phyloP scores from a whole-genome alignment of 441 rosid genomes.

The Arabidopsis lyrata region DNA sequence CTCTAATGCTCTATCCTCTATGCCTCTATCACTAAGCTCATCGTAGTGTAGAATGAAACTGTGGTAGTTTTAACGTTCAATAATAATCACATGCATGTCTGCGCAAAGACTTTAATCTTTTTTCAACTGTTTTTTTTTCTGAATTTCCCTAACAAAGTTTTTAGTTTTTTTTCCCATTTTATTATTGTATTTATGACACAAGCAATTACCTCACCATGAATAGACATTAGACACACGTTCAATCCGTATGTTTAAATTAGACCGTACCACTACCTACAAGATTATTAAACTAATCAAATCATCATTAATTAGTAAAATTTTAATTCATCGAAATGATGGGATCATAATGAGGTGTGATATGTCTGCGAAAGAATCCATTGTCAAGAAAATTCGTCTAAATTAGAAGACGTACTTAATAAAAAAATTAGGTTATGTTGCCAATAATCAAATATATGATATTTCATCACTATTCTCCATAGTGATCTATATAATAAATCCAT shows the following conservation, averaged over 20 bases:
- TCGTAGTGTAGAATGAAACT: background rate
- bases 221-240: slow-evolving; percentile 4
- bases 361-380: background rate
- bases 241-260: background rate
- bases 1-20: background rate
- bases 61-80: background rate
- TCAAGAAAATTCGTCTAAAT: no score
- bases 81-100: background rate
- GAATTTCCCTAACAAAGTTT: background rate
- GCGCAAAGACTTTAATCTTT: background rate
- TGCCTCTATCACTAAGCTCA: background rate
- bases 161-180: background rate
- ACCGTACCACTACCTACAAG: background rate
- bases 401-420: no score
- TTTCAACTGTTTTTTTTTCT: background rate
- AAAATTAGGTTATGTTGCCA: no score
- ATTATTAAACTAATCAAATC: background rate
- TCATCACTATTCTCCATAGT: no score
- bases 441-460: no score
- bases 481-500: no score
- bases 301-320: background rate
- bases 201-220: slow-evolving; percentile 19
- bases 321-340: background rate
- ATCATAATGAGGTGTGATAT: slow-evolving; percentile 11
- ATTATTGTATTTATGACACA: slow-evolving; percentile 23